phyloP scores from a whole-genome alignment of 805 yeast species.

The Monosporozyma servazzii region DNA sequence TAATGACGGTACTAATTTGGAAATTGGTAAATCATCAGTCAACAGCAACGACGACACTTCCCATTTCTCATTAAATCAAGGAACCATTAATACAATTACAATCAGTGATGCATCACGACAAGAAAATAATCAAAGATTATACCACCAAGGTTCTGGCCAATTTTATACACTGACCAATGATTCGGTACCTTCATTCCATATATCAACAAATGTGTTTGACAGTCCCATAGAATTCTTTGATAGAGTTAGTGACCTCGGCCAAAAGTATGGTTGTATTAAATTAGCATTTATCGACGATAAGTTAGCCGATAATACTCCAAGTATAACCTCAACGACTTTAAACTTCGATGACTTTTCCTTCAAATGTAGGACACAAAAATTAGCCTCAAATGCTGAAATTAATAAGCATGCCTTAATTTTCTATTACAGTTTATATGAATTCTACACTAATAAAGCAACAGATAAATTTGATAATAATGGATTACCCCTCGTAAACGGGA shows the following conservation, averaged over 20 bases:
- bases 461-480: conserved; percentile 25
- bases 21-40: background rate
- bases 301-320: background rate
- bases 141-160: conserved; percentile 13
- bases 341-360: conserved; percentile 21
- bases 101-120: background rate
- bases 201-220: conserved; percentile 8
- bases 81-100: background rate
- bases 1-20: background rate
- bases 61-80: background rate
- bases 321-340: conserved; percentile 2
- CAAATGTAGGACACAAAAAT: conserved; percentile 20
- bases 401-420: conserved; percentile 38
- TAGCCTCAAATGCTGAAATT: conserved; percentile 29
- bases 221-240: conserved; percentile 18
- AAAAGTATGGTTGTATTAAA: conserved; percentile 20
- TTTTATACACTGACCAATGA: conserved; percentile 12
- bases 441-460: conserved; percentile 27
- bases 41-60: background rate
- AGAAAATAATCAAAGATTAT: conserved; percentile 1
- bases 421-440: conserved; percentile 37
- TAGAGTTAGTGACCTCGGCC: conserved; percentile 17
- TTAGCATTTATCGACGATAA: conserved; percentile 5
- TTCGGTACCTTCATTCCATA: conserved; percentile 19
- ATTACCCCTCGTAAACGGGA: conserved; percentile 58